Base-by-base conservation (phyloP, 192 early-diverging fungal genomes). In the Coemansia sp. region DNA sequence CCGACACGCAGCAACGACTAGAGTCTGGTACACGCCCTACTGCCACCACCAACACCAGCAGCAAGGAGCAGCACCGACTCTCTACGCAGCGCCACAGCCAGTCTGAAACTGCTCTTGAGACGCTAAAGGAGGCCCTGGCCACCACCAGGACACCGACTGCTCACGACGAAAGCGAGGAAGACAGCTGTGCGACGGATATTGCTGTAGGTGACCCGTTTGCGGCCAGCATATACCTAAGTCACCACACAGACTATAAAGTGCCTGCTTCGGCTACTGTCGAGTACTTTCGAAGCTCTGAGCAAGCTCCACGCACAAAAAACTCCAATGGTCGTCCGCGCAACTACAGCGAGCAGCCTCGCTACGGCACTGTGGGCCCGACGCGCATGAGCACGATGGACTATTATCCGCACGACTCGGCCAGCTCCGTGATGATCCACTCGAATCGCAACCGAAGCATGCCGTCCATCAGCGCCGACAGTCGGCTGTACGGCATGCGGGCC, bases 401-500 rank as follows among this genome's bases (percentile, higher is more conserved):
- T 53, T 65, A 56, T 37, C 70, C 70, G 12, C 50, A 57, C 8
- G 57, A 53, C 62, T 38, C 58, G 4, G 33, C 38, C 24, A 58
- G 42, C 21, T 52, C 54, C 8, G 64, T 67, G 19, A 82, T 63
- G 65, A 26, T 67, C 46, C 74, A 38, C 62, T 84, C 58, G 83
- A 83, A 60, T 50, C 80, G 62, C 80, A 86, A 71, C 69, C 87
- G 62, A 74, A 90, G 69, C 63, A 85, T 42, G 87, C 93, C 65
- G 87, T 95, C 50, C 82, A 81, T 61, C 81, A 93, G 75, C 90
- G 94, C 74, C 68, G 74, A 71, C 57, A 33, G 58, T 12, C 19
- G 50, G 37, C 10, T 53, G 32, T 64, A 58, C 58, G 74, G 74
- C 26, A 70, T 90, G 91, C 65, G 93, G 83, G 53, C 74, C 1